Evolutionary conservation across 2,329 filamentous ascomycete species (phyloP).

Genomic region (Magnaporthales sp.): DNA sequence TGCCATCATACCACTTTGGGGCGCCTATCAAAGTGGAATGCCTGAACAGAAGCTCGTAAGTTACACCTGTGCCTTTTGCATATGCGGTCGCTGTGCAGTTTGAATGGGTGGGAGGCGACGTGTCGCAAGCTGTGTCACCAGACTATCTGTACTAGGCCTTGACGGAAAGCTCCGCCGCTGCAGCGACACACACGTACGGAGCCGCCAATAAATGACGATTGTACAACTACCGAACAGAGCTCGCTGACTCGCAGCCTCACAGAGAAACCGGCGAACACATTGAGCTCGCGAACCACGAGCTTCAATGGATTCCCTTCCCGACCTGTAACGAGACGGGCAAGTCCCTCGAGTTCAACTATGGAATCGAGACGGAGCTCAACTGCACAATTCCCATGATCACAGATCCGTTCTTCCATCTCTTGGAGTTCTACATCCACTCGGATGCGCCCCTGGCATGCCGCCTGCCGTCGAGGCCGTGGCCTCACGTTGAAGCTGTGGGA

Average conservation of each 20-base stretch:
- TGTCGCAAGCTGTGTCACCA: not conserved
- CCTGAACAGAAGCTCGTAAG: constrained; percentile 65
- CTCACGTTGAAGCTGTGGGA: constrained; percentile 45
- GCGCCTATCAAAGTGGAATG: constrained; percentile 62
- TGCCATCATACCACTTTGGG: constrained; percentile 58
- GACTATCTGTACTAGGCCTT: not conserved
- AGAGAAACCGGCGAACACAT: constrained; percentile 89
- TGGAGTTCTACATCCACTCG: constrained; percentile 97
- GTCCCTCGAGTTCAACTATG: constrained; percentile 80
- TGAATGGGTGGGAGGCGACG: not conserved
- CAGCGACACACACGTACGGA: not conserved
- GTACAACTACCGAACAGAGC: not conserved
- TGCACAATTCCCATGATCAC: constrained; percentile 72
- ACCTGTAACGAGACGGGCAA: constrained; percentile 79
- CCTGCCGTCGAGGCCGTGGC: constrained; percentile 66
- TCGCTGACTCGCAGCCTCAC: constrained; percentile 8
- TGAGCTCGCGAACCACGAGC: constrained; percentile 68
- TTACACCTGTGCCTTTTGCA: constrained; percentile 12
- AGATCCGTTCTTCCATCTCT: constrained; percentile 77
- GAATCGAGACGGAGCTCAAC: constrained; percentile 71
- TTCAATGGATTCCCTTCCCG: constrained; percentile 89
- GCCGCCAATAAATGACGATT: not conserved
- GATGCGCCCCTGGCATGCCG: constrained; percentile 91
- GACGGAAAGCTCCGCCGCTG: not conserved
- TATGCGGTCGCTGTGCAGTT: not conserved